A percentile compares a stretch with the other conserved stretches of the same genome.
Evolutionary conservation across 2,329 filamentous ascomycete genomes (phyloP).

Genomic region (Aotearoamyces nothofagi): DNA sequence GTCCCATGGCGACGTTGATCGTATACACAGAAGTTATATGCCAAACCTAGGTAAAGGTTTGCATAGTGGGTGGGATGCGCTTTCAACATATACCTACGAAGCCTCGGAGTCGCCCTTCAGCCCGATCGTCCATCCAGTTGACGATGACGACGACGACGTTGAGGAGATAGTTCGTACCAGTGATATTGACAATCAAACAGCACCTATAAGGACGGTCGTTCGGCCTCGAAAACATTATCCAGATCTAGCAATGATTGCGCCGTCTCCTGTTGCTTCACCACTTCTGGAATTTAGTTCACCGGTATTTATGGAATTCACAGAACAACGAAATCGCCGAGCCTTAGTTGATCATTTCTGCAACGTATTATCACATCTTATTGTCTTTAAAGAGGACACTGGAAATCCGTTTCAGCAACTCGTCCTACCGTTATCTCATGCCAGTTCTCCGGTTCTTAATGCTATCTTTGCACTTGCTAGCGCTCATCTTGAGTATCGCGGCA

Average conservation of each 20-base stretch:
- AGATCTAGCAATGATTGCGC: constrained; percentile 17
- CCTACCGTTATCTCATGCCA: constrained; percentile 39
- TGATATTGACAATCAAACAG: not conserved
- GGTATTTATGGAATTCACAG: constrained; percentile 40
- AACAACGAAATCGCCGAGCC: constrained; percentile 34
- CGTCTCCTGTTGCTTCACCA: constrained; percentile 12
- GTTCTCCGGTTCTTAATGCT: constrained; percentile 57
- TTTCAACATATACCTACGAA: not conserved
- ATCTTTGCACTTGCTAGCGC: constrained; percentile 75
- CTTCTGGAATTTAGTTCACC: constrained; percentile 36
- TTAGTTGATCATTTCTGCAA: constrained; percentile 49
- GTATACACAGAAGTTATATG: too few relatives aligned
- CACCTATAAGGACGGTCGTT: constrained; percentile 6
- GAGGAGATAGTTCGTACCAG: constrained; percentile 13
- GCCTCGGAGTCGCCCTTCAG: not conserved
- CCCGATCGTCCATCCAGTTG: too few relatives aligned
- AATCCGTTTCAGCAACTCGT: constrained; percentile 50
- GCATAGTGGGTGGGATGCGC: constrained; percentile 1
- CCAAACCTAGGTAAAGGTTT: too few relatives aligned
- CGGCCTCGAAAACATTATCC: constrained; percentile 15
- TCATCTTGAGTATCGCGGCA: constrained; percentile 56
- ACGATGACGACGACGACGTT: constrained; percentile 11
- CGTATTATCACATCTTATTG: constrained; percentile 47
- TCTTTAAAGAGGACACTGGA: constrained; percentile 44
- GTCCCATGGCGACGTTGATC: too few relatives aligned